Evolutionary conservation across 2,329 filamentous ascomycete genomes (phyloP), one percentile per base, ranked within the genome.

Genomic region (Botrytis porri): DNA sequence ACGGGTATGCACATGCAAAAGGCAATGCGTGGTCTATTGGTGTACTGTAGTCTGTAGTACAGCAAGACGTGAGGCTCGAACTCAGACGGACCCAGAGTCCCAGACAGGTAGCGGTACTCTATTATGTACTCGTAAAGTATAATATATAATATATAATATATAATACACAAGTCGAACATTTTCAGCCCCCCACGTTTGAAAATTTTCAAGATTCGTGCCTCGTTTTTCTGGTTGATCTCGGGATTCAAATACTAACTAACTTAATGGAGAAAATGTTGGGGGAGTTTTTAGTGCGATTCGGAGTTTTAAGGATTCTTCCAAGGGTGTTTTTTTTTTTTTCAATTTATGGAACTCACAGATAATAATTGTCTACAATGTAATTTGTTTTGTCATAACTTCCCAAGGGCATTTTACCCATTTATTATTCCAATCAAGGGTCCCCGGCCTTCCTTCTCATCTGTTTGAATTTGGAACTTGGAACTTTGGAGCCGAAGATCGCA

Each of bases 231-330:
- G 51, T 18, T 6, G 8, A 5, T 14, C 18, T 37, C 35, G 60
- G 60, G 16, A n/a, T 8, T n/a, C 22, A 10, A 39, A 39, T 18
- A 25, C 60, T 7, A n/a, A n/a, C n/a, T n/a, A n/a, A n/a, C n/a
- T n/a, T n/a, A n/a, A 62, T 39, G 3, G 35, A 62, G 60, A 62
- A 62, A 62, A 62, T 62, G 60, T 62, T 62, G 60, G 60, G 60
- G 60, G n/a, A 62, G 25, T n/a, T n/a, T 10, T n/a, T 14, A n/a
- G n/a, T 62, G 60, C 37, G 25, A 18, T 16, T 25, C 16, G 35
- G 41, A 39, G 25, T 62, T 39, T 62, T 39, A 20, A n/a, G 60
- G 14, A 62, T 62, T 59, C 16, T 18, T 18, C 7, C 60, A 18
- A 14, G 60, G 60, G 35, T 39, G 5, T n/a, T 62, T 8, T n/a